A percentile compares a stretch with the other conserved stretches of the same genome.
These are phyloP conservation scores for Suillus placidus DNA, from an alignment of 768 basidiomycete genomes.

Conservation along the genomic window DNA sequence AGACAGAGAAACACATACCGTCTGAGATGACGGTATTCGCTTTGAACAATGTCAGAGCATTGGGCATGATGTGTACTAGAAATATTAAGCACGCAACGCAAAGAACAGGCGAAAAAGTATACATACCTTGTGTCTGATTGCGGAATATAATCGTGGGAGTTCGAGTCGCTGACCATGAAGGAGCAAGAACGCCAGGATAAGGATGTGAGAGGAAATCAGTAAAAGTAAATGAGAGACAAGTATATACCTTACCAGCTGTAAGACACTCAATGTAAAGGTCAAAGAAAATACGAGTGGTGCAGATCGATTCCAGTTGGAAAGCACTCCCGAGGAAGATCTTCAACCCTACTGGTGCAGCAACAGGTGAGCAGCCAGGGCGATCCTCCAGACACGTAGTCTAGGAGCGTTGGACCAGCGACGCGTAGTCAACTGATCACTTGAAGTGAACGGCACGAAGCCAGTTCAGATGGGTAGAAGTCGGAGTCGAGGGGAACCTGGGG, in stretches of 20 bases:
- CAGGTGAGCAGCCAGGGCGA: no score
- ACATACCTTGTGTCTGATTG: neutral
- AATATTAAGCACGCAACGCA: neutral
- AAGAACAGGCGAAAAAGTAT: neutral
- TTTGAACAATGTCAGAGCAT: neutral
- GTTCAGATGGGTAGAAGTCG: neutral
- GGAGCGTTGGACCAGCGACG: no score
- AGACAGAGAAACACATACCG: neutral
- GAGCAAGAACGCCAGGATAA: neutral
- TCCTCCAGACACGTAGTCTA: no score
- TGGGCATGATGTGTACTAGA: constrained; percentile 6
- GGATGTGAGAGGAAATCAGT: neutral
- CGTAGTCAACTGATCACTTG: no score
- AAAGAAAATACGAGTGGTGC: neutral
- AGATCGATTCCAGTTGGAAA: neutral
- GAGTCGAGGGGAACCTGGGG: neutral
- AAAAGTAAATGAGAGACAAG: neutral
- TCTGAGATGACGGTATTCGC: neutral
- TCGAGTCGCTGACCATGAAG: neutral
- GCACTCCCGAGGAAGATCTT: neutral
- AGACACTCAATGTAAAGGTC: neutral
- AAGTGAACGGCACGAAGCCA: no score
- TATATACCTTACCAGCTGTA: neutral
- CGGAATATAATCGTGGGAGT: neutral
- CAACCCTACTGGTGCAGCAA: no score